These are phyloP conservation scores for Colletotrichum aenigma DNA, from an alignment of 2,329 filamentous ascomycete species.

Conservation along the genomic window DNA sequence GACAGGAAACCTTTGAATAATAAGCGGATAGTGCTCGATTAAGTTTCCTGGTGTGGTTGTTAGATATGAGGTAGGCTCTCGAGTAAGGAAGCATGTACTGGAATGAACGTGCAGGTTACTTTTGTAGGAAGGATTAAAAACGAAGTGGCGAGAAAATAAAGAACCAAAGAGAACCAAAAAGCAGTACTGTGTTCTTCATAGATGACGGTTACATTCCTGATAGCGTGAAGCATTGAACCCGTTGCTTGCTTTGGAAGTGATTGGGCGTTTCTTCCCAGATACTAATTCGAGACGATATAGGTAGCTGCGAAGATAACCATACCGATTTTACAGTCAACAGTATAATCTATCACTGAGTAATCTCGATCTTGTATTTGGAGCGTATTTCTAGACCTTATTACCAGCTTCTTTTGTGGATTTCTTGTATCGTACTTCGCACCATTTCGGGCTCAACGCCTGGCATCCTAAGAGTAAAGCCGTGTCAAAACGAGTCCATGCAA, in stretches of 20 bases:
- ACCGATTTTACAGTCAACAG: not conserved
- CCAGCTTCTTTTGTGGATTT: not conserved
- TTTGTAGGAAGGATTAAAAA: not conserved
- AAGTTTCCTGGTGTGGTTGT: too few species aligned
- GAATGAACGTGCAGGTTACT: not conserved
- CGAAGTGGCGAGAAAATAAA: not conserved
- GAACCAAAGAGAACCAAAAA: not conserved
- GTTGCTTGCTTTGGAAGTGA: not conserved
- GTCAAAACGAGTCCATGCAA: not conserved
- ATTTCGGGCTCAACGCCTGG: too few species aligned
- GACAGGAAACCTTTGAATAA: not conserved
- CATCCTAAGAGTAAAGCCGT: not conserved
- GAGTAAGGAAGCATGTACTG: not conserved
- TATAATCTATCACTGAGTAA: not conserved
- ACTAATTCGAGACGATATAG: too few species aligned
- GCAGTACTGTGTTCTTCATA: not conserved
- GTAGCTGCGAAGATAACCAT: not conserved
- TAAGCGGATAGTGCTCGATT: not conserved
- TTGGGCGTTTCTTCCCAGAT: not conserved
- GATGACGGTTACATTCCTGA: not conserved
- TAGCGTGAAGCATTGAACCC: not conserved
- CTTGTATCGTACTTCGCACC: not conserved
- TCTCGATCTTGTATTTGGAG: not conserved
- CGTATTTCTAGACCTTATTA: not conserved
- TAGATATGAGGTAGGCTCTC: too few species aligned